Evolutionary conservation across 495 filamentous ascomycete species (phyloP).

Genomic region (Aeminium ludgeri): DNA sequence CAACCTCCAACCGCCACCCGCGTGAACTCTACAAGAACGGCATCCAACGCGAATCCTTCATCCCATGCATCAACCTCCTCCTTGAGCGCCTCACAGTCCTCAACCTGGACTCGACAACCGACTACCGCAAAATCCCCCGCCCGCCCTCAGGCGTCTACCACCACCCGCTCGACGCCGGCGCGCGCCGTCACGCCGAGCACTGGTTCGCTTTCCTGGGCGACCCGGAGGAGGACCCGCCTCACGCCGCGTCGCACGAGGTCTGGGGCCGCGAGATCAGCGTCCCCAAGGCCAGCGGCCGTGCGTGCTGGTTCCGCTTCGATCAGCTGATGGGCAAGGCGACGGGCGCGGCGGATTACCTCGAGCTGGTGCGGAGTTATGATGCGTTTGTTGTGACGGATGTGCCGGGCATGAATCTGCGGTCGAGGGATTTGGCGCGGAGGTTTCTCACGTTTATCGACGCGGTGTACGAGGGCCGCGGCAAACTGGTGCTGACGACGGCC

Average conservation of each 20-base stretch:
- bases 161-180: slow-evolving; percentile 64
- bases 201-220: slow-evolving; percentile 94
- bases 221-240: slow-evolving; percentile 57
- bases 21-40: slow-evolving; percentile 95
- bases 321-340: slow-evolving; percentile 78
- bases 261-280: slow-evolving; percentile 88
- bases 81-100: slow-evolving; percentile 69
- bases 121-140: slow-evolving; percentile 91
- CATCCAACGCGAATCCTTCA: slow-evolving; percentile 86
- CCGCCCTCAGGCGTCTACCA: slow-evolving; percentile 87
- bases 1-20: slow-evolving; percentile 92
- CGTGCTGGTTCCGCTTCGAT: slow-evolving; percentile 76
- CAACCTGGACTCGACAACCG: slow-evolving; percentile 85
- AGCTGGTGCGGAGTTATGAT: slow-evolving; percentile 78
- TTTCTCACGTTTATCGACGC: slow-evolving; percentile 98
- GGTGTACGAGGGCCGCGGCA: slow-evolving; percentile 80
- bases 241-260: slow-evolving; percentile 60
- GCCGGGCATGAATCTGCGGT: slow-evolving; percentile 71
- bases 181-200: slow-evolving; percentile 65
- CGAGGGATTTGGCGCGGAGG: slow-evolving; percentile 75
- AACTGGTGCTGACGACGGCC: slow-evolving; percentile 79
- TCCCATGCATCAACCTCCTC: slow-evolving; percentile 86
- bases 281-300: slow-evolving; percentile 69
- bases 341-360: slow-evolving; percentile 86
- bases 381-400: slow-evolving; percentile 84